phyloP scores from a whole-genome alignment of 202 grass and related monocot species.

The Tripidium arundinaceum region DNA sequence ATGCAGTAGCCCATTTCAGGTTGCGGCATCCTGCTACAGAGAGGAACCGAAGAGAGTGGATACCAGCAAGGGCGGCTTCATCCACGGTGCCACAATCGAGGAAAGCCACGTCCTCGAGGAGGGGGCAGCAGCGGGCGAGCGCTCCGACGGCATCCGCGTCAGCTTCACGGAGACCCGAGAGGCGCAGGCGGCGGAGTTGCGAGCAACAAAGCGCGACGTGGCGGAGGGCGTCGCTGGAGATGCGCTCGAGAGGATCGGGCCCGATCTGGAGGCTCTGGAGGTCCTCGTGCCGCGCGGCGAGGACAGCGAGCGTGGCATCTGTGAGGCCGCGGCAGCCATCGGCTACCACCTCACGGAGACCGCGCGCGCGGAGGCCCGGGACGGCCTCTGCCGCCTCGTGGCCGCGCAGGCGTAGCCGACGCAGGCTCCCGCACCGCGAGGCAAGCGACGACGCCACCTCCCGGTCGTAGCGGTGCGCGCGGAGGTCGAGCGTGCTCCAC shows the following conservation, averaged over 20 bases:
- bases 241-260: constrained; percentile 56
- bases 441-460: constrained; percentile 57
- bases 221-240: constrained; percentile 81
- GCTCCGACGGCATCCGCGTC: constrained; percentile 61
- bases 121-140: constrained; percentile 62
- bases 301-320: constrained; percentile 70
- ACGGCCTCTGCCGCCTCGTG: constrained; percentile 53
- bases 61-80: constrained; percentile 56
- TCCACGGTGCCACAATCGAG: constrained; percentile 78
- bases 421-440: constrained; percentile 57
- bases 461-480: constrained; percentile 58
- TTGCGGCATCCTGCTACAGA: constrained; percentile 78
- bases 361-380: constrained; percentile 49
- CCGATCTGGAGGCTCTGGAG: constrained; percentile 91
- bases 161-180: constrained; percentile 77
- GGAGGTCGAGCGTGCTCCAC: constrained; percentile 86
- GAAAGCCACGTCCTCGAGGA: constrained; percentile 74
- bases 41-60: constrained; percentile 72
- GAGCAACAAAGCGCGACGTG: constrained; percentile 90
- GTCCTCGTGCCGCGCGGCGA: constrained; percentile 78
- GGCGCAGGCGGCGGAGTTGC: constrained; percentile 59
- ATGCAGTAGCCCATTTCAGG: constrained; percentile 85
- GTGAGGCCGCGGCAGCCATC: constrained; percentile 79
- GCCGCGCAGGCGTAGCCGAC: constrained; percentile 58
- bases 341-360: constrained; percentile 61